Percentiles rank a stretch among this genome's conserved stretches.
Evolutionary conservation across 2,329 filamentous ascomycete species (phyloP).

Genomic region (Blastomyces percursus): DNA sequence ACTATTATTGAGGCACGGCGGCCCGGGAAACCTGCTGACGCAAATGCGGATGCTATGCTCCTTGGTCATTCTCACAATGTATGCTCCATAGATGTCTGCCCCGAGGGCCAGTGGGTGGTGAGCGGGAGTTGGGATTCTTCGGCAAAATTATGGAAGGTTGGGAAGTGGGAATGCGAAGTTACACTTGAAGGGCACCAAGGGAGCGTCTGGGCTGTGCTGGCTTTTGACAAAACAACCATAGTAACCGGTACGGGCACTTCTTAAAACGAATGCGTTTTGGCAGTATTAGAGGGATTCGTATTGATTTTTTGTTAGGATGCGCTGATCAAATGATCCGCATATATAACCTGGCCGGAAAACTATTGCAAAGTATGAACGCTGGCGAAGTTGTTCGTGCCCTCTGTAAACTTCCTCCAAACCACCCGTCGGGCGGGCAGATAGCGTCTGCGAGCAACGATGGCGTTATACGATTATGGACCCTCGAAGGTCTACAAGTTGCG

Average conservation of each 20-base stretch:
- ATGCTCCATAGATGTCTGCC: slow-evolving; percentile 70
- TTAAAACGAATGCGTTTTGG: too few relatives aligned
- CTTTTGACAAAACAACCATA: slow-evolving; percentile 66
- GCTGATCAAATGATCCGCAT: slow-evolving; percentile 84
- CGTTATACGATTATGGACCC: slow-evolving; percentile 73
- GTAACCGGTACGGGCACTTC: slow-evolving; percentile 50
- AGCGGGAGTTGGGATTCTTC: slow-evolving; percentile 92
- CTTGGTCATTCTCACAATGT: slow-evolving; percentile 81
- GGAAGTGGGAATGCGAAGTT: slow-evolving; percentile 68
- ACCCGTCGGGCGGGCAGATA: slow-evolving; percentile 79
- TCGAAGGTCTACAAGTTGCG: slow-evolving; percentile 63
- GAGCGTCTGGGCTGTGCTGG: slow-evolving; percentile 84
- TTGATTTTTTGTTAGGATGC: slow-evolving; percentile 44
- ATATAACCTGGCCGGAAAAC: slow-evolving; percentile 56
- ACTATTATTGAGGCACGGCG: slow-evolving; percentile 83
- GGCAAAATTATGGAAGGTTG: slow-evolving; percentile 75
- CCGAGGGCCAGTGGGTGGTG: slow-evolving; percentile 61
- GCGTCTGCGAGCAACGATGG: slow-evolving; percentile 92
- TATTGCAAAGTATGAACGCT: slow-evolving; percentile 54
- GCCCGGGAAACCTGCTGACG: slow-evolving; percentile 53
- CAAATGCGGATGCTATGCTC: slow-evolving; percentile 75
- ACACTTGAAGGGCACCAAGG: slow-evolving; percentile 65
- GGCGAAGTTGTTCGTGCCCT: slow-evolving; percentile 82
- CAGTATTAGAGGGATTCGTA: background rate
- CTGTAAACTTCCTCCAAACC: slow-evolving; percentile 62